phyloP scores from a whole-genome alignment of 2,329 filamentous ascomycete species.

The Torrubiellomyces zombiae region DNA sequence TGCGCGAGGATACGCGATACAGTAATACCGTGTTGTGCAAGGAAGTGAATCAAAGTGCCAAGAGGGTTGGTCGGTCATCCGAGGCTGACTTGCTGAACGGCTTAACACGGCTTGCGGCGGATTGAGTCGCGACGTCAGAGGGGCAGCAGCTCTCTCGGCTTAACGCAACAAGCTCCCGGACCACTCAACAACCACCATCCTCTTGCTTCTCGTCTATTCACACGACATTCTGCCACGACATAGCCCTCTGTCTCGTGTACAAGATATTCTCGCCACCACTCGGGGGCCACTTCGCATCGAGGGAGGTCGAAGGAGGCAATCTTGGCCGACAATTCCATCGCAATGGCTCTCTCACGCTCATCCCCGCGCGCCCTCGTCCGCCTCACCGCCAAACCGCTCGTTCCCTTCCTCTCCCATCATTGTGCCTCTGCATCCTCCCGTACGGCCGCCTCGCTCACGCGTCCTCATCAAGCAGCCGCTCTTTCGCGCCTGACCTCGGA shows the following conservation, averaged over 20 bases:
- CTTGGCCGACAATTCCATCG: constrained; percentile 5
- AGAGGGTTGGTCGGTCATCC: constrained; percentile 2
- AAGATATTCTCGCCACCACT: no score
- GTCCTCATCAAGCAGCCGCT: constrained; percentile 64
- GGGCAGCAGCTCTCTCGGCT: constrained; percentile 2
- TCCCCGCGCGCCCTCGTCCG: constrained; percentile 28
- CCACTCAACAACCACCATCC: neutral
- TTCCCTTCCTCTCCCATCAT: constrained; percentile 18
- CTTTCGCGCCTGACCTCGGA: constrained; percentile 64
- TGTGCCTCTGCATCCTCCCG: no score
- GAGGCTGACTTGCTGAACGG: constrained; percentile 10
- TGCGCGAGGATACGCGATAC: no score
- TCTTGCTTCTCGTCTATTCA: neutral
- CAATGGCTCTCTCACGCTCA: constrained; percentile 31
- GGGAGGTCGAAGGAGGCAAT: neutral
- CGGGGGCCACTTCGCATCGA: neutral
- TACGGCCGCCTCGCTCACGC: constrained; percentile 57
- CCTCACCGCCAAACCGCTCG: no score
- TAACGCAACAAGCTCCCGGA: neutral
- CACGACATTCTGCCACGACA: constrained; percentile 1
- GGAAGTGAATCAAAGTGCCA: neutral
- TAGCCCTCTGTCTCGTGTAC: no score
- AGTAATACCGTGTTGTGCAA: no score
- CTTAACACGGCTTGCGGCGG: constrained; percentile 29
- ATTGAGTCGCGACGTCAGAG: constrained; percentile 7